These are phyloP conservation scores for Podila epigama DNA, from an alignment of 192 early-diverging fungal genomes.

Conservation along the genomic window DNA sequence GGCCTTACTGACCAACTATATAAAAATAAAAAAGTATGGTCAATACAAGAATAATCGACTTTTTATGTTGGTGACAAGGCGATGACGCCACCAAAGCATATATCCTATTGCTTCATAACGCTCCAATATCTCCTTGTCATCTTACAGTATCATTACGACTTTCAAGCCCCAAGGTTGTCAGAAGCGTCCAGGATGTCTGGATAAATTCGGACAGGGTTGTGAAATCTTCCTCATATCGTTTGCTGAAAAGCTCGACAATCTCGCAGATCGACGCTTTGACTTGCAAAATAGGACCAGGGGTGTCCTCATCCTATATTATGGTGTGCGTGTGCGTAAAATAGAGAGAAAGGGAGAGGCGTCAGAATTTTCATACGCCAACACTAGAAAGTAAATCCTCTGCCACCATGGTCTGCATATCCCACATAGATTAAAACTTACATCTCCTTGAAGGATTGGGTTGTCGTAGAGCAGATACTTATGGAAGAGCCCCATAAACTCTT, in stretches of 20 bases:
- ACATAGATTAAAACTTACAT: constrained; percentile 60
- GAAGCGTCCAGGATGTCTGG: constrained; percentile 84
- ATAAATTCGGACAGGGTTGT: constrained; percentile 82
- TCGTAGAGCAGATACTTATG: constrained; percentile 88
- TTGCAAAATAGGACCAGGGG: constrained; percentile 84
- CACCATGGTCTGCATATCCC: not conserved
- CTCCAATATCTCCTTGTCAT: too few relatives aligned
- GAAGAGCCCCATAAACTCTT: constrained; percentile 81
- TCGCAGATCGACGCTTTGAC: constrained; percentile 95
- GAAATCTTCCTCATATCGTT: constrained; percentile 93
- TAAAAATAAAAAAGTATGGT: not conserved
- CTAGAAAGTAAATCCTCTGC: too few relatives aligned
- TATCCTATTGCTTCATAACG: too few relatives aligned
- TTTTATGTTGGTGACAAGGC: too few relatives aligned
- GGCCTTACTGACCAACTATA: constrained; percentile 85
- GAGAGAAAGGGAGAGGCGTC: not conserved
- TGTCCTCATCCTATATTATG: constrained; percentile 90
- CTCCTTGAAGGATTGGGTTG: constrained; percentile 73
- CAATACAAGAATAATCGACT: not conserved
- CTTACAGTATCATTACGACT: constrained; percentile 83
- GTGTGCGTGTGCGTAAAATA: too few relatives aligned
- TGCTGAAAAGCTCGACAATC: constrained; percentile 87
- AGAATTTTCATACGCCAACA: not conserved
- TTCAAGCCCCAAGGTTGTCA: constrained; percentile 75
- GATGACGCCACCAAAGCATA: too few relatives aligned